Evolutionary conservation across 73 alveolate species (phyloP).

Genomic region (Paramecium biaurelia): DNA sequence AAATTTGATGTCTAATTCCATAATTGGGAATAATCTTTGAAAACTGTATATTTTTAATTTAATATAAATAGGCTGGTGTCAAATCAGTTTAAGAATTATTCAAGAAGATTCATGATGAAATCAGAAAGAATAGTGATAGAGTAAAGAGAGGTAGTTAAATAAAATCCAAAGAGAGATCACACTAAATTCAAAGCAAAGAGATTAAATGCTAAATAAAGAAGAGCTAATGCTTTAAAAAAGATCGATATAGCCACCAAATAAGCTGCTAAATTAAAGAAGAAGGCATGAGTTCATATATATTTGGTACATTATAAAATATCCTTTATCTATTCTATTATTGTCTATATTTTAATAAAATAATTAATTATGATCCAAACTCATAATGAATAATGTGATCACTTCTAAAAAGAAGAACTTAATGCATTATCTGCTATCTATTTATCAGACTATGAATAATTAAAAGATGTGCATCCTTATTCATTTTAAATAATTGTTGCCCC

Average conservation of each 20-base stretch:
- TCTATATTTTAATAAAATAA: background rate
- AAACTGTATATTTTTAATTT: conserved; percentile 44
- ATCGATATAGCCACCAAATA: conserved; percentile 75
- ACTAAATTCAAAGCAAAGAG: conserved; percentile 78
- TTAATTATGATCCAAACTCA: conserved; percentile 25
- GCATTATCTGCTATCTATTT: conserved; percentile 33
- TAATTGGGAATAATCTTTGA: conserved; percentile 87
- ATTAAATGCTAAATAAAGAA: conserved; percentile 89
- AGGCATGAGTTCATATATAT: background rate
- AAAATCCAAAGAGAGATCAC: conserved; percentile 83
- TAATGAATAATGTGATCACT: conserved; percentile 5
- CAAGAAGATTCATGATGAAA: conserved; percentile 96
- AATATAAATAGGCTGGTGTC: conserved; percentile 60
- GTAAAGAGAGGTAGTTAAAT: conserved; percentile 69
- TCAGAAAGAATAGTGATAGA: conserved; percentile 93
- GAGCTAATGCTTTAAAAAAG: conserved; percentile 87
- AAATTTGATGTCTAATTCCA: conserved; percentile 86
- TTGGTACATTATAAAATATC: background rate
- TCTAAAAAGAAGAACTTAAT: conserved; percentile 21
- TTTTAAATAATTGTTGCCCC: conserved; percentile 14
- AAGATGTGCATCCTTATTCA: conserved; percentile 33
- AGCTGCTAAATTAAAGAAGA: conserved; percentile 52
- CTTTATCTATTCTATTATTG: background rate
- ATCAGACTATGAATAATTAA: background rate
- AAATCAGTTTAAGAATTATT: conserved; percentile 90